Evolutionary conservation across 345 rosid genomes (phyloP).

Genomic region (Brassica cretica): DNA sequence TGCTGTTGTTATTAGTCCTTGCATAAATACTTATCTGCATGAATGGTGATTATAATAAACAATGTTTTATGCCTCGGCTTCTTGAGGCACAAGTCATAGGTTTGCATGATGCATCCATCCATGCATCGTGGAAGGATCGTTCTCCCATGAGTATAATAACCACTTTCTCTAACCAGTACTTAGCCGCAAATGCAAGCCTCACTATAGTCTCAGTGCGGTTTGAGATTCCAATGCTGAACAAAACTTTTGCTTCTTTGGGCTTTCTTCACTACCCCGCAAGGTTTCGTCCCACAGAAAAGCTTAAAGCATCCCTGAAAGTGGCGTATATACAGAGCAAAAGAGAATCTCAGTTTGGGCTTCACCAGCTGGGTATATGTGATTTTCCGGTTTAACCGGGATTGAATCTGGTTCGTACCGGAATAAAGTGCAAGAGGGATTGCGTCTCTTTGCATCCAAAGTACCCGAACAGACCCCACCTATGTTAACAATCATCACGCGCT

Average conservation of each 20-base stretch:
- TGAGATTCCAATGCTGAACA: slow-evolving; percentile 20
- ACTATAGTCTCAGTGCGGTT: not conserved
- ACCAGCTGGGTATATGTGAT: not conserved
- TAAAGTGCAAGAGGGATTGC: slow-evolving; percentile 34
- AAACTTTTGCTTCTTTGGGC: slow-evolving; percentile 9
- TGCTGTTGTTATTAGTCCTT: slow-evolving; percentile 14
- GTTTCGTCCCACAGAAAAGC: slow-evolving; percentile 16
- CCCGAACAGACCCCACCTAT: slow-evolving; percentile 36
- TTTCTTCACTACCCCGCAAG: slow-evolving; percentile 36
- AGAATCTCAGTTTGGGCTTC: slow-evolving; percentile 1
- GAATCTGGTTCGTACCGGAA: slow-evolving; percentile 18
- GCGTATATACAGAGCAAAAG: slow-evolving; percentile 34
- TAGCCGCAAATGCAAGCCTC: not conserved
- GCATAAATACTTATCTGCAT: slow-evolving; percentile 34
- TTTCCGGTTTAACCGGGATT: slow-evolving; percentile 24
- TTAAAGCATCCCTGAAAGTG: slow-evolving; percentile 22
- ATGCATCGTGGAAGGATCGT: not conserved
- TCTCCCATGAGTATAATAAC: not conserved
- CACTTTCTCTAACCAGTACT: not conserved
- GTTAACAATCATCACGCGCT: slow-evolving; percentile 21
- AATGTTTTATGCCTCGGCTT: slow-evolving; percentile 10
- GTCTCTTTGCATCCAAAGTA: slow-evolving; percentile 37
- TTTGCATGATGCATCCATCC: not conserved
- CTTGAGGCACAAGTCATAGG: not conserved
- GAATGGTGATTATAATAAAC: slow-evolving; percentile 10